These are phyloP conservation scores for Echria macrotheca DNA, from an alignment of 495 filamentous ascomycete species.

Conservation along the genomic window DNA sequence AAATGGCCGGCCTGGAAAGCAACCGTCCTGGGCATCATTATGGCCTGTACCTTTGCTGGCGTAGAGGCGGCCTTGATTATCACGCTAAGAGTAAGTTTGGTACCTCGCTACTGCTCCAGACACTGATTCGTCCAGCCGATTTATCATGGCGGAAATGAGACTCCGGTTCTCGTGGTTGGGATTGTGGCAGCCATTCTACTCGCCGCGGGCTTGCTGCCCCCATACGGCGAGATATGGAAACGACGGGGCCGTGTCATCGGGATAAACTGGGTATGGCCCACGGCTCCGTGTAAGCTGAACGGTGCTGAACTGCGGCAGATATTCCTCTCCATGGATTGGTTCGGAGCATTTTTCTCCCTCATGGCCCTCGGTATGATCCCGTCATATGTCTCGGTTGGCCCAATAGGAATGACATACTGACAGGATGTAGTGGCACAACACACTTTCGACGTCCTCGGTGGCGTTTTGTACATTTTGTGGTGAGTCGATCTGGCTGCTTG, in stretches of 20 bases:
- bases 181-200: conserved; percentile 67
- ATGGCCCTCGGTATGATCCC: conserved; percentile 57
- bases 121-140: conserved; percentile 24
- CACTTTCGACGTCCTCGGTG: conserved; percentile 64
- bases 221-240: conserved; percentile 70
- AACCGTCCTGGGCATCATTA: conserved; percentile 32
- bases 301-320: conserved; percentile 28
- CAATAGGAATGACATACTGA: neutral
- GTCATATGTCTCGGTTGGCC: neutral
- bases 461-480: neutral
- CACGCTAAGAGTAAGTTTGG: conserved; percentile 48
- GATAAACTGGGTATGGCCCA: conserved; percentile 50
- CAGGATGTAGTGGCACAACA: conserved; percentile 52
- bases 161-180: conserved; percentile 54
- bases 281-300: too few relatives aligned
- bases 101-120: too few relatives aligned
- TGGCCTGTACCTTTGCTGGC: conserved; percentile 48
- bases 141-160: conserved; percentile 46
- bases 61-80: conserved; percentile 58
- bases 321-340: conserved; percentile 65
- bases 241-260: conserved; percentile 63
- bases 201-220: conserved; percentile 63
- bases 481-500: neutral
- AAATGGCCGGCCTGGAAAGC: conserved; percentile 50
- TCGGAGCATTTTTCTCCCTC: conserved; percentile 69